Conservation (phyloP, 768 basidiomycete species). For the Tulasnella sp. region DNA sequence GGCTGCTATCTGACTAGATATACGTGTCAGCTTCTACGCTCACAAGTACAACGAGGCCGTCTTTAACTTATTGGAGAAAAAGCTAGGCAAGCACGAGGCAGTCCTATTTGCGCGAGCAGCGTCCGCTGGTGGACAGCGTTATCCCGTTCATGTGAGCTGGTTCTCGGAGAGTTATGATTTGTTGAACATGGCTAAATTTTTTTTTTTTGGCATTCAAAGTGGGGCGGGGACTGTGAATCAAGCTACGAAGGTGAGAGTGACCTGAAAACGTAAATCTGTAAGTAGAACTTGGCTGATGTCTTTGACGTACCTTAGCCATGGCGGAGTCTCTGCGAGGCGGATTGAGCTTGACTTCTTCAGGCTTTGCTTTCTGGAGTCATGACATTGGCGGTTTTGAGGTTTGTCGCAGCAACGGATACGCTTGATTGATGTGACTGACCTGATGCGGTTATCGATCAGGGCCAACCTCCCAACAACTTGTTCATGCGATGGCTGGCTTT, state of each 20-base stretch:
- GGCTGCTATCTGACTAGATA: too few species aligned
- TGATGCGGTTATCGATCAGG: too few species aligned
- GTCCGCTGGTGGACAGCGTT: constrained; percentile 56
- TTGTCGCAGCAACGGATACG: too few species aligned
- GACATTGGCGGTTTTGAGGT: constrained; percentile 69
- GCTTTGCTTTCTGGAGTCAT: constrained; percentile 62
- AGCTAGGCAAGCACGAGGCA: constrained; percentile 54
- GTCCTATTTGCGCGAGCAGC: constrained; percentile 61
- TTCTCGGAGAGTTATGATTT: not conserved
- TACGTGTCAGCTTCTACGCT: constrained; percentile 46
- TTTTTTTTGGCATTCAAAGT: constrained; percentile 30
- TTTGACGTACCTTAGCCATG: constrained; percentile 34
- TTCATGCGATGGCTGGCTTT: constrained; percentile 73
- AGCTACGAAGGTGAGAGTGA: constrained; percentile 43
- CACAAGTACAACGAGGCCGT: constrained; percentile 61
- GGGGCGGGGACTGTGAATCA: constrained; percentile 69
- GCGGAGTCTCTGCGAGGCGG: constrained; percentile 57
- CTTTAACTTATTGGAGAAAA: constrained; percentile 46
- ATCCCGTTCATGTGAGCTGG: constrained; percentile 25
- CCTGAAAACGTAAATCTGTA: too few species aligned
- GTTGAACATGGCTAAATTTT: not conserved
- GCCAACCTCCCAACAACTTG: constrained; percentile 59
- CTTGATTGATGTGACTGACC: too few species aligned
- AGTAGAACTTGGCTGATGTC: too few species aligned
- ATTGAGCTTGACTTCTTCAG: constrained; percentile 52